Evolutionary conservation across 495 filamentous ascomycete genomes (phyloP).

Genomic region (Podospora pseudocomata): DNA sequence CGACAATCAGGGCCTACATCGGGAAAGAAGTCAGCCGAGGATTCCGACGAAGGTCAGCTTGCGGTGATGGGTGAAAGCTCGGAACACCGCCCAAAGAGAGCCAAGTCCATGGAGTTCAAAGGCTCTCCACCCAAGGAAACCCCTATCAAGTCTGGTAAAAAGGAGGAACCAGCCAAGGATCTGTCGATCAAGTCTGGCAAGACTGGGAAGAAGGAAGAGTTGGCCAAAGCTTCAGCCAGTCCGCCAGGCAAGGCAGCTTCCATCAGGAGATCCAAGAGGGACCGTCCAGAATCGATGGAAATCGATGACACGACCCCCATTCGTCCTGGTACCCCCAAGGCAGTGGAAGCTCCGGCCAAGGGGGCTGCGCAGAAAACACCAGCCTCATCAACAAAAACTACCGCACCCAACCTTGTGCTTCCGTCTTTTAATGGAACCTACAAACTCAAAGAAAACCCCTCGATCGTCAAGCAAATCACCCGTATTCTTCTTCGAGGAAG

Average conservation of each 20-base stretch:
- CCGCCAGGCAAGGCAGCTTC: conserved; percentile 9
- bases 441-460: conserved; percentile 59
- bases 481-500: conserved; percentile 61
- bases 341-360: conserved; percentile 29
- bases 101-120: conserved; percentile 52
- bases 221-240: not conserved
- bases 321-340: conserved; percentile 35
- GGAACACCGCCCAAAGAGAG: conserved; percentile 57
- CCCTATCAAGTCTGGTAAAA: conserved; percentile 29
- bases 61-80: conserved; percentile 65
- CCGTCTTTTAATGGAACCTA: conserved; percentile 69
- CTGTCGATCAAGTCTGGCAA: conserved; percentile 28
- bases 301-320: conserved; percentile 37
- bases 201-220: conserved; percentile 30
- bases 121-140: conserved; percentile 39
- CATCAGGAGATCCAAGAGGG: conserved; percentile 47
- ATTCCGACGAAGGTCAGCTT: conserved; percentile 55
- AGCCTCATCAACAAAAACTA: conserved; percentile 31
- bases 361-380: conserved; percentile 30
- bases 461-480: conserved; percentile 67
- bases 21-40: conserved; percentile 26
- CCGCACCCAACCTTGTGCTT: conserved; percentile 60
- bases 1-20: conserved; percentile 52
- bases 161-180: conserved; percentile 36
- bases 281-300: conserved; percentile 48